phyloP scores from a whole-genome alignment of 176 grass and related monocot species.

The Triticum timopheevii region DNA sequence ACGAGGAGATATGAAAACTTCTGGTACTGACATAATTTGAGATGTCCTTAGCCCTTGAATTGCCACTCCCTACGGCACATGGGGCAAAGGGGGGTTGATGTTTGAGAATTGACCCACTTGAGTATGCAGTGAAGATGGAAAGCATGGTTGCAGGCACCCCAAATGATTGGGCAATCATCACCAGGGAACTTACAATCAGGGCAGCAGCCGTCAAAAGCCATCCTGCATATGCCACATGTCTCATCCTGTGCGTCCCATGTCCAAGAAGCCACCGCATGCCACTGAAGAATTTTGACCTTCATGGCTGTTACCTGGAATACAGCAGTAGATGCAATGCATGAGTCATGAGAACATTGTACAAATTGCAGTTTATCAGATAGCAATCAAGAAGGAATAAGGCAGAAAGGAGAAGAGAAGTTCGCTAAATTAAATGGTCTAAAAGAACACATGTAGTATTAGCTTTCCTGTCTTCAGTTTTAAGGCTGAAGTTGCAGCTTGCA shows the following conservation, averaged over 20 bases:
- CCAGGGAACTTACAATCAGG: conserved; percentile 94
- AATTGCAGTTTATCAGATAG: not conserved
- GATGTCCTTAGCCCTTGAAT: conserved; percentile 66
- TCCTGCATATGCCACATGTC: conserved; percentile 82
- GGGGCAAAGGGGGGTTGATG: conserved; percentile 75
- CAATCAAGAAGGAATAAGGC: not conserved
- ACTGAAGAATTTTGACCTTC: conserved; percentile 92
- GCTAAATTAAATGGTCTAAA: not conserved
- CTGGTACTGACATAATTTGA: conserved; percentile 1
- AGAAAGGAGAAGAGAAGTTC: not conserved
- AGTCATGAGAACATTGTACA: not conserved
- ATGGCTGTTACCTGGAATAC: conserved; percentile 28
- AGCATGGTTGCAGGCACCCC: conserved; percentile 73
- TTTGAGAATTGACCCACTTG: conserved; percentile 92
- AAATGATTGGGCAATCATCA: conserved; percentile 81
- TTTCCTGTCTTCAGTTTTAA: not conserved
- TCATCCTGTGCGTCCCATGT: conserved; percentile 84
- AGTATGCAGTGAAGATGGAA: conserved; percentile 89
- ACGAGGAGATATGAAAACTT: not conserved
- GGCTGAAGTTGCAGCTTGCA: not conserved
- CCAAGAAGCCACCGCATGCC: conserved; percentile 84
- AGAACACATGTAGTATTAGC: not conserved
- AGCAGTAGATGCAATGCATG: not conserved
- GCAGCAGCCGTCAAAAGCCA: conserved; percentile 86
- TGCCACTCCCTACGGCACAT: conserved; percentile 93